Evolutionary conservation across 2,329 filamentous ascomycete species (phyloP).

Genomic region (Sclerotinia spermophila): DNA sequence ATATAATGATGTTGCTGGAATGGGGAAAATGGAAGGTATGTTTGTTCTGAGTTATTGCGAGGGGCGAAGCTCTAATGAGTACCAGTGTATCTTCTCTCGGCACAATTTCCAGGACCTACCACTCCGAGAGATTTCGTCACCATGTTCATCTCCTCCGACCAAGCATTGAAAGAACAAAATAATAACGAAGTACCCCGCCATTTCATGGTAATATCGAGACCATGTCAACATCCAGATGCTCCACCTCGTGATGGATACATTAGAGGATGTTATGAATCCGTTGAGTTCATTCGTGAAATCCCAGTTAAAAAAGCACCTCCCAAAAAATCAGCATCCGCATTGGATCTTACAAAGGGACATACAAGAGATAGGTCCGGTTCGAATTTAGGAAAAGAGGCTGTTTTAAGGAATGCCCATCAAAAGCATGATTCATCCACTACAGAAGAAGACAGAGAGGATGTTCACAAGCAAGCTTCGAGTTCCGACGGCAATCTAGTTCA

Average conservation of each 20-base stretch:
- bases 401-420: slow-evolving; percentile 42
- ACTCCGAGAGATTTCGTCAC: slow-evolving; percentile 85
- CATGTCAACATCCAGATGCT: slow-evolving; percentile 72
- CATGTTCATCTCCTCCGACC: slow-evolving; percentile 63
- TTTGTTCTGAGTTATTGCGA: slow-evolving; percentile 10
- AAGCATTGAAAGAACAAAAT: slow-evolving; percentile 27
- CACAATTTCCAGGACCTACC: slow-evolving; percentile 85
- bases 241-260: slow-evolving; percentile 70
- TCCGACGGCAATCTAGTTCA: slow-evolving; percentile 26
- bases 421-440: slow-evolving; percentile 22
- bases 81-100: slow-evolving; percentile 77
- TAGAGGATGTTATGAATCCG: slow-evolving; percentile 82
- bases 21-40: slow-evolving; percentile 61
- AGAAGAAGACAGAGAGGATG: slow-evolving; percentile 13
- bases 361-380: slow-evolving; percentile 33
- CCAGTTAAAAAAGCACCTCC: slow-evolving; percentile 47
- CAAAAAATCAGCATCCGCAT: slow-evolving; percentile 44
- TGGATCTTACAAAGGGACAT: slow-evolving; percentile 41
- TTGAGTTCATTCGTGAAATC: slow-evolving; percentile 86
- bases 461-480: slow-evolving; percentile 18
- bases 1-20: slow-evolving; percentile 50
- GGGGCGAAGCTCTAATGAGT: slow-evolving; percentile 16
- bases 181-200: slow-evolving; percentile 53
- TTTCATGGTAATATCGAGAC: slow-evolving; percentile 85
- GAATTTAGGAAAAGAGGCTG: slow-evolving; percentile 42